phyloP scores from a whole-genome alignment of 2,329 filamentous ascomycete species.

The Triangularia setosa region DNA sequence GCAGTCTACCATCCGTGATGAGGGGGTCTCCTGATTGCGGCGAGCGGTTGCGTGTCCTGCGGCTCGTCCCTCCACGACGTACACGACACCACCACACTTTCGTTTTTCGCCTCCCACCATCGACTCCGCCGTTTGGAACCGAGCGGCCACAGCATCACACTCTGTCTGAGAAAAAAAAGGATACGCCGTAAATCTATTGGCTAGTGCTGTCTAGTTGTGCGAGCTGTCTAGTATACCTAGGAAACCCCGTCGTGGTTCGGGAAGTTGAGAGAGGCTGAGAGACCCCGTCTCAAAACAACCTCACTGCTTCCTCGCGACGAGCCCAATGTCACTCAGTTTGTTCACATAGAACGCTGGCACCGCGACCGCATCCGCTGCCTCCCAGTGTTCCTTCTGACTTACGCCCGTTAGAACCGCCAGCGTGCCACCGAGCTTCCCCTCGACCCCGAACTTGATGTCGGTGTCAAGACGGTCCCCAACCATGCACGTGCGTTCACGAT shows the following conservation, averaged over 20 bases:
- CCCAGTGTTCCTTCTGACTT: slow-evolving; percentile 76
- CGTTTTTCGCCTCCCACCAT: background rate
- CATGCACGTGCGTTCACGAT: slow-evolving; percentile 86
- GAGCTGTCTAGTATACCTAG: background rate
- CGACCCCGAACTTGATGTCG: slow-evolving; percentile 91
- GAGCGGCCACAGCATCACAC: background rate
- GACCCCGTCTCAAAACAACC: background rate
- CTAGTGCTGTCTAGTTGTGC: background rate
- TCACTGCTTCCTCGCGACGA: slow-evolving; percentile 5
- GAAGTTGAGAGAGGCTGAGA: background rate
- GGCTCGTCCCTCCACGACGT: background rate
- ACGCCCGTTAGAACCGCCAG: slow-evolving; percentile 90
- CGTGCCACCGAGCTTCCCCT: slow-evolving; percentile 86
- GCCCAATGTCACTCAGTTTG: slow-evolving; percentile 68
- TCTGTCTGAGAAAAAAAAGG: background rate
- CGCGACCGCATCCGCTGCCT: slow-evolving; percentile 62
- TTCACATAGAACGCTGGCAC: slow-evolving; percentile 83
- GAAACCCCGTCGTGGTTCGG: background rate
- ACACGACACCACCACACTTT: background rate
- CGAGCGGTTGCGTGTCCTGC: background rate
- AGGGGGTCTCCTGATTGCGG: background rate
- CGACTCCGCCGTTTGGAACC: background rate
- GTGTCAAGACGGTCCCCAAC: slow-evolving; percentile 91
- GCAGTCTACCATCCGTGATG: background rate
- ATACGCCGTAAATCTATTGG: slow-evolving; percentile 6